Conservation (phyloP, 805 yeast genomes). For the Dipodascopsis uninucleata region DNA sequence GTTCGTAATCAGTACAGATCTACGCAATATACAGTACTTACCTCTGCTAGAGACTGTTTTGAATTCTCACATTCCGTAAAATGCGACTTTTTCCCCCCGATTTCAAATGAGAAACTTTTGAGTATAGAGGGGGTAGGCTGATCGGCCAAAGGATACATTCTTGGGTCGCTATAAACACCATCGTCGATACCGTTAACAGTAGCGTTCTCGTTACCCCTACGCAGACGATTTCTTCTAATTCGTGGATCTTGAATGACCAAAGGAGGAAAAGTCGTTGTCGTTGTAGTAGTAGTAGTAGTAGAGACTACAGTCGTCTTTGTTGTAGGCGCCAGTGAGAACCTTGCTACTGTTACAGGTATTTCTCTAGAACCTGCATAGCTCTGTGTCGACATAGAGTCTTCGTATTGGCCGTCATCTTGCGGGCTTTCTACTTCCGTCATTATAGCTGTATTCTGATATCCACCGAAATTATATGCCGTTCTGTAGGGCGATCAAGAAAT, state of each 20-base stretch:
- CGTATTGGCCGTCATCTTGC: too few species aligned
- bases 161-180: constrained; percentile 9
- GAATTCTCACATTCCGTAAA: constrained; percentile 31
- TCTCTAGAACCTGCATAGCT: too few species aligned
- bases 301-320: constrained; percentile 27
- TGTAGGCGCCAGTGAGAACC: constrained; percentile 22
- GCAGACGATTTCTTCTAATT: background rate
- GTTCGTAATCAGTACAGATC: too few species aligned
- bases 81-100: constrained; percentile 29
- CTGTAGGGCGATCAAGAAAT: too few species aligned
- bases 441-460: too few species aligned
- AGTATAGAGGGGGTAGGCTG: constrained; percentile 37
- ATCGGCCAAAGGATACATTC: constrained; percentile 34
- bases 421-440: too few species aligned
- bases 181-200: background rate
- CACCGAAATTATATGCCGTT: too few species aligned
- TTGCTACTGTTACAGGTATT: constrained; percentile 6
- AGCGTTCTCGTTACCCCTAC: constrained; percentile 2
- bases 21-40: too few species aligned
- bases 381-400: too few species aligned
- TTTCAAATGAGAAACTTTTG: constrained; percentile 33
- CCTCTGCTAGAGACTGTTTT: constrained; percentile 6
- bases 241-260: constrained; percentile 17
- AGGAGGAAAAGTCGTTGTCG: constrained; percentile 27
- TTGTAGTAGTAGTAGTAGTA: constrained; percentile 28